A percentile compares a stretch with the other conserved stretches of the same genome.
phyloP scores from a whole-genome alignment of 2,329 filamentous ascomycete genomes.

The Botrytis pseudocinerea region DNA sequence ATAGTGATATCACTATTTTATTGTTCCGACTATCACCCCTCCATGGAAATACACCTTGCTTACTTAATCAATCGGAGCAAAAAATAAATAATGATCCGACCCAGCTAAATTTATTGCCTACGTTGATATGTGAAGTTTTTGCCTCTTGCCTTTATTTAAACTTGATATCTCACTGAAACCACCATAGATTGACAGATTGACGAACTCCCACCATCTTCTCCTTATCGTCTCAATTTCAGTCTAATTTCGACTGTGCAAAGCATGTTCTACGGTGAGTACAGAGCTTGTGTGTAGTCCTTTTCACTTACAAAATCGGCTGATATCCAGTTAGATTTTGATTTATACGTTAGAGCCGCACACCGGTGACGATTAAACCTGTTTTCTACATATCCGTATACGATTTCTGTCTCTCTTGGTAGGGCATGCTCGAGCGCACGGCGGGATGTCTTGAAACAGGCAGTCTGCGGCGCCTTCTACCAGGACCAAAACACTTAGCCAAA shows the following conservation, averaged over 20 bases:
- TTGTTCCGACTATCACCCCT: not conserved
- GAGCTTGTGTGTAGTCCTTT: not conserved
- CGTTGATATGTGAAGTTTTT: constrained; percentile 14
- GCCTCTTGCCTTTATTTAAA: constrained; percentile 1
- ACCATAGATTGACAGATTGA: not conserved
- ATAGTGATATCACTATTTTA: not conserved
- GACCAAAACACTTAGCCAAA: constrained; percentile 39
- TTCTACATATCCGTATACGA: not conserved
- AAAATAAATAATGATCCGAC: constrained; percentile 20
- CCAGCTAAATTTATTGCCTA: constrained; percentile 10
- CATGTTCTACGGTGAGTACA: constrained; percentile 33
- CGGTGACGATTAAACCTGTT: constrained; percentile 15
- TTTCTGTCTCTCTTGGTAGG: constrained; percentile 34
- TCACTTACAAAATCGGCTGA: constrained; percentile 1
- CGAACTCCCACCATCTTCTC: not conserved
- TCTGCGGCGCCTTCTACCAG: constrained; percentile 51
- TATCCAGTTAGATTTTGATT: constrained; percentile 10
- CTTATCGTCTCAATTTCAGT: not conserved
- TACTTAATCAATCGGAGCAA: constrained; percentile 18
- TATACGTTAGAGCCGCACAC: constrained; percentile 19
- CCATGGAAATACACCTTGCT: constrained; percentile 2
- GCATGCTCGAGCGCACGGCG: constrained; percentile 60
- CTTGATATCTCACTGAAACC: not conserved
- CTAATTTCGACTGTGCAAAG: constrained; percentile 24
- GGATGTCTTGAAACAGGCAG: constrained; percentile 57